Evolutionary conservation across 495 filamentous ascomycete genomes (phyloP).

Genomic region (Bryoglossum gracile): DNA sequence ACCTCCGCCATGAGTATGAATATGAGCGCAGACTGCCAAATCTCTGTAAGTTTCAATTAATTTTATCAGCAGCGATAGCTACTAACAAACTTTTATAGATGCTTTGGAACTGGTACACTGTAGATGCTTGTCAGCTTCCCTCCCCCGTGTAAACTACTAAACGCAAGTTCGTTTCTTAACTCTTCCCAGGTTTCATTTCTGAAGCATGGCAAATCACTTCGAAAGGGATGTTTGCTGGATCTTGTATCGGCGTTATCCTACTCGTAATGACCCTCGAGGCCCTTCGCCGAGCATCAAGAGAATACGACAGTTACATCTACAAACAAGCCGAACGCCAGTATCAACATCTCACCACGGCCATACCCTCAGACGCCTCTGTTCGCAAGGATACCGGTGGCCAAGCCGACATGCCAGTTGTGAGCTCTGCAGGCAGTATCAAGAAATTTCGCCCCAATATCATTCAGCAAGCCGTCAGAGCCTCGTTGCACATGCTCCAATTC

Average conservation of each 20-base stretch:
- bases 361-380: background rate
- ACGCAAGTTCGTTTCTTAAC: too few species aligned
- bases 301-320: conserved; percentile 57
- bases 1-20: conserved; percentile 5
- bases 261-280: conserved; percentile 59
- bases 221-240: conserved; percentile 54
- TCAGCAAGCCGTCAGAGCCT: conserved; percentile 54
- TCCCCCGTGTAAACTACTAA: background rate
- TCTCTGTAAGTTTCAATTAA: conserved; percentile 1
- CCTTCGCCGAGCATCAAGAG: conserved; percentile 51
- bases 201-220: conserved; percentile 58
- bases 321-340: conserved; percentile 29
- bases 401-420: background rate
- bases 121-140: conserved; percentile 48
- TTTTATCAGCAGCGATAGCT: background rate
- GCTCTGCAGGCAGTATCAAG: conserved; percentile 15
- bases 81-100: conserved; percentile 39
- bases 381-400: background rate
- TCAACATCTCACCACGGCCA: background rate
- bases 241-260: conserved; percentile 61
- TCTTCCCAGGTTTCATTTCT: conserved; percentile 55
- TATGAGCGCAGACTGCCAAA: background rate
- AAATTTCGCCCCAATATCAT: conserved; percentile 41
- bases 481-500: conserved; percentile 60
- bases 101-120: conserved; percentile 72